Conservation (phyloP, 225 moss, liverwort and hornwort genomes). For the Asterella californica region DNA sequence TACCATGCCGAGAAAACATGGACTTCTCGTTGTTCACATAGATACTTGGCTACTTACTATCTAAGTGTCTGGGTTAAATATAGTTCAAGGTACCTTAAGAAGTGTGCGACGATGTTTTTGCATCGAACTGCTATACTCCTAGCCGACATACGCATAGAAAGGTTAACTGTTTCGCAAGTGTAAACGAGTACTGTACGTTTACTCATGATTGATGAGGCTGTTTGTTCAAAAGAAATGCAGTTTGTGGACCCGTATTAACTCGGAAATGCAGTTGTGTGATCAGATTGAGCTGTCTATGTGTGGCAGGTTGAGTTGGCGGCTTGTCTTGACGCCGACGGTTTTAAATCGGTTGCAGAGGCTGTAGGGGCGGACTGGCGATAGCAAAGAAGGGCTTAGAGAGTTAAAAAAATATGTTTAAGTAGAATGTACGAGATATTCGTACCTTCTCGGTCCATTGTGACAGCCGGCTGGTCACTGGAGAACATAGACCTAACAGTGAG, state of each 20-base stretch:
- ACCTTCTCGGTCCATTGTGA: not conserved
- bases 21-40: no score
- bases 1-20: no score
- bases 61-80: no score
- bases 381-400: not conserved
- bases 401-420: not conserved
- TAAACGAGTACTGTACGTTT: no score
- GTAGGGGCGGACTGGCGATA: slow-evolving; percentile 81
- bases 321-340: slow-evolving; percentile 95
- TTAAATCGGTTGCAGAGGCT: slow-evolving; percentile 74
- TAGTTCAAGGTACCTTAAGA: no score
- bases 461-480: not conserved
- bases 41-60: no score
- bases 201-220: no score
- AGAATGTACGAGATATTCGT: not conserved
- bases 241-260: not conserved
- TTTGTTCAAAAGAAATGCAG: no score
- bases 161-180: no score
- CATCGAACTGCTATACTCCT: no score
- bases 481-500: not conserved
- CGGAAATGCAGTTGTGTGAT: not conserved
- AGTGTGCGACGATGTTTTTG: no score
- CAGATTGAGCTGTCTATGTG: not conserved
- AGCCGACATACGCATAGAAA: no score
- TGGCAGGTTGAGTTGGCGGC: slow-evolving; percentile 75